Conservation (phyloP, 805 yeast species). For the Nakazawaea holstii region DNA sequence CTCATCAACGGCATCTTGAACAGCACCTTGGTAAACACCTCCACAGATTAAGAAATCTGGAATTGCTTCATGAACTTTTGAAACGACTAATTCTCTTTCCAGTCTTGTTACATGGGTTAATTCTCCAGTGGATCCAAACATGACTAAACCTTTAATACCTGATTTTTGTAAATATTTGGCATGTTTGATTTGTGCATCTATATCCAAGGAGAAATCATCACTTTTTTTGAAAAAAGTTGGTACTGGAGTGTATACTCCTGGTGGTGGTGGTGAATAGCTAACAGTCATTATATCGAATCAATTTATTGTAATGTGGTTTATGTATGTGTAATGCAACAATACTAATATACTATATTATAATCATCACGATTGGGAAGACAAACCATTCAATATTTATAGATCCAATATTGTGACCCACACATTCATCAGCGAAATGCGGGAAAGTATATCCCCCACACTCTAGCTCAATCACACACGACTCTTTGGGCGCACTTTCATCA, state of each 20-base stretch:
- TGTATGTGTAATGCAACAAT: too few relatives aligned
- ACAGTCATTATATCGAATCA: conserved; percentile 5
- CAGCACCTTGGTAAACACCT: conserved; percentile 43
- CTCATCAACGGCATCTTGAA: conserved; percentile 39
- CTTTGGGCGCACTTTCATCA: too few relatives aligned
- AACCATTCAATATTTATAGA: too few relatives aligned
- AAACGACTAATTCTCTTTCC: conserved; percentile 35
- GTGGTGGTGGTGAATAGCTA: conserved; percentile 8
- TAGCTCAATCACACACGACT: neutral
- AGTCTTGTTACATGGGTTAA: conserved; percentile 41
- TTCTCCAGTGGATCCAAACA: conserved; percentile 54
- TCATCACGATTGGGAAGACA: too few relatives aligned
- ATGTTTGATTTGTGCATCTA: conserved; percentile 39
- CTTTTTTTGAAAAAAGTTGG: conserved; percentile 45
- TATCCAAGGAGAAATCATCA: conserved; percentile 34
- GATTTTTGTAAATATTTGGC: conserved; percentile 33
- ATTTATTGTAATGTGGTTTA: too few relatives aligned
- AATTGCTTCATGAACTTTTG: conserved; percentile 29
- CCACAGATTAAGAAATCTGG: conserved; percentile 38
- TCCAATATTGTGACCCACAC: too few relatives aligned
- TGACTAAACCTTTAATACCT: conserved; percentile 43
- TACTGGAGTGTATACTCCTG: conserved; percentile 46
- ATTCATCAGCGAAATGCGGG: neutral
- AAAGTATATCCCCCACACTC: neutral
- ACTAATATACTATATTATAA: too few relatives aligned